These are phyloP conservation scores for Grigorovia transvaalensis DNA, from an alignment of 805 yeast species.

Conservation along the genomic window DNA sequence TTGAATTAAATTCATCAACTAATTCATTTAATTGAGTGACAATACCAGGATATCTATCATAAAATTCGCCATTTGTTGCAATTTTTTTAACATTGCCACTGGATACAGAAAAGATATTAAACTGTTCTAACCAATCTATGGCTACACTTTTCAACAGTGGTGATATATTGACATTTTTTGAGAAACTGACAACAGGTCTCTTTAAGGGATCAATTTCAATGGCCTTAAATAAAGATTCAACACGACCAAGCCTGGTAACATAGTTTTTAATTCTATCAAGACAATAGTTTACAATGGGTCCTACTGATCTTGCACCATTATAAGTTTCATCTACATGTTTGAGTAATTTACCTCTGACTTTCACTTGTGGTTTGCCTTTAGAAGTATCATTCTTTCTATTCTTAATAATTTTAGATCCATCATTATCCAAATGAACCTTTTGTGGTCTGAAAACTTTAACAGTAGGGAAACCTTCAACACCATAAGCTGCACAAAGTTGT, in stretches of 20 bases:
- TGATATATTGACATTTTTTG: conserved; percentile 39
- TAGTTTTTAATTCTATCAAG: conserved; percentile 55
- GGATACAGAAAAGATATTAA: conserved; percentile 39
- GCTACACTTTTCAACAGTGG: conserved; percentile 58
- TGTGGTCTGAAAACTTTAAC: conserved; percentile 76
- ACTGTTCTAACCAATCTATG: conserved; percentile 48
- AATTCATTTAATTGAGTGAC: conserved; percentile 10
- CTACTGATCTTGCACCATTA: conserved; percentile 49
- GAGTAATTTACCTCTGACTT: conserved; percentile 1
- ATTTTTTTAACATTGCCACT: conserved; percentile 18
- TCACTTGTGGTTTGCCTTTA: background rate
- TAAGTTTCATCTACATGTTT: conserved; percentile 47
- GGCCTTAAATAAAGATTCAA: conserved; percentile 25
- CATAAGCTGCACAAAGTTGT: conserved; percentile 54
- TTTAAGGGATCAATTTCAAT: conserved; percentile 7
- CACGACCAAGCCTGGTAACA: conserved; percentile 39
- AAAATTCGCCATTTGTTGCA: conserved; percentile 1
- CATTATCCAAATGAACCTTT: conserved; percentile 30
- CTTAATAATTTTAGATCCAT: no score
- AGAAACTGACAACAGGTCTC: conserved; percentile 39
- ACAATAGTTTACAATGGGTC: conserved; percentile 44
- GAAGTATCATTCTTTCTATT: background rate
- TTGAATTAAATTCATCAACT: conserved; percentile 8
- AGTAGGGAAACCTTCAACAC: conserved; percentile 76
- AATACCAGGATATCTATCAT: conserved; percentile 17